These are phyloP conservation scores for Globisporangium irregulare DNA, from an alignment of 352 stramenopile genomes.

Conservation along the genomic window DNA sequence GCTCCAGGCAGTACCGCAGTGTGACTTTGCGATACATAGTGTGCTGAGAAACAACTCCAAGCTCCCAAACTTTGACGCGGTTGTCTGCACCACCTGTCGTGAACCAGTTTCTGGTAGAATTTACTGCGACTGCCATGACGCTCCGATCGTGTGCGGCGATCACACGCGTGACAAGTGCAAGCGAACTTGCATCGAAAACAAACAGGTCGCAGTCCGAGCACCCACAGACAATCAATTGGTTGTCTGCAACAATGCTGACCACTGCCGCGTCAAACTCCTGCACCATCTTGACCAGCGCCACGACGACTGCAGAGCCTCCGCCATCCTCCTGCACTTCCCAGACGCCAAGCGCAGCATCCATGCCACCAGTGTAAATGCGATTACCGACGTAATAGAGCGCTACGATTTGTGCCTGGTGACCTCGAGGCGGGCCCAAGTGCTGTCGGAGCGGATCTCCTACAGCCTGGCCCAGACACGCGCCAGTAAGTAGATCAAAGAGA, in stretches of 20 bases:
- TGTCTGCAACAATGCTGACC: constrained; percentile 62
- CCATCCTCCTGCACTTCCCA: constrained; percentile 64
- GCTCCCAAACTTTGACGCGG: constrained; percentile 61
- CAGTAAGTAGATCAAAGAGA: constrained; percentile 66
- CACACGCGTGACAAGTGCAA: constrained; percentile 46
- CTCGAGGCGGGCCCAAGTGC: constrained; percentile 59
- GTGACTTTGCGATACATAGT: constrained; percentile 34
- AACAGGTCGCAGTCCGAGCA: constrained; percentile 75
- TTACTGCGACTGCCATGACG: constrained; percentile 40
- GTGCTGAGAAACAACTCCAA: constrained; percentile 24
- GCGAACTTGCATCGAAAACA: constrained; percentile 44
- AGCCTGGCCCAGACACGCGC: constrained; percentile 57
- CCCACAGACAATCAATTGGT: constrained; percentile 48
- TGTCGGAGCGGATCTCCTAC: constrained; percentile 58
- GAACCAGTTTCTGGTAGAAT: constrained; percentile 42
- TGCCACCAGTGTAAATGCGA: constrained; percentile 68
- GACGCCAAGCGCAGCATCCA: constrained; percentile 58
- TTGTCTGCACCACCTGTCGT: constrained; percentile 59
- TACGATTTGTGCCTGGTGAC: constrained; percentile 68
- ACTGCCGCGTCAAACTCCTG: constrained; percentile 70
- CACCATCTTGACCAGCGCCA: constrained; percentile 43
- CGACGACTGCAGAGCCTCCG: constrained; percentile 46
- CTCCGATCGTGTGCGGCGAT: constrained; percentile 53
- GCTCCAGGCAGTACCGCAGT: constrained; percentile 38
- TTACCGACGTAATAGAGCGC: constrained; percentile 56